These are phyloP conservation scores for Penicillium sp. DNA, from an alignment of 2,329 filamentous ascomycete genomes.

Conservation along the genomic window DNA sequence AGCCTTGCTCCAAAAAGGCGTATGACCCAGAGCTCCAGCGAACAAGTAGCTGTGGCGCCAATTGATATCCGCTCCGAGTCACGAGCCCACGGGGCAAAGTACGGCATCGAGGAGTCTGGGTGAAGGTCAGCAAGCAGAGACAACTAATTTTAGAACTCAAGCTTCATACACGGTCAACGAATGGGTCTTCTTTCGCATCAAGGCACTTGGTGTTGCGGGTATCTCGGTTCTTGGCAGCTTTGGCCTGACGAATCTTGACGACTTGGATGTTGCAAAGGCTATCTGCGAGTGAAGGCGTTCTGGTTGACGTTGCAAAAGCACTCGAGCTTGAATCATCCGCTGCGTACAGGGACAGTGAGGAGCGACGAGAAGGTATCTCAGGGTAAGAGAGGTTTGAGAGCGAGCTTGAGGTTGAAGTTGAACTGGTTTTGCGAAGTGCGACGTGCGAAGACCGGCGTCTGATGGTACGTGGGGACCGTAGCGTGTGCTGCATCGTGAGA, in stretches of 20 bases:
- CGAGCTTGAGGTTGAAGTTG: constrained; percentile 3
- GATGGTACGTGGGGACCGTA: constrained; percentile 52
- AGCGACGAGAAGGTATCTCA: constrained; percentile 29
- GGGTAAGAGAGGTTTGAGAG: constrained; percentile 19
- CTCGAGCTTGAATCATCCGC: constrained; percentile 17
- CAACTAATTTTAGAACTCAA: not conserved
- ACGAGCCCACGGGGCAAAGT: not conserved
- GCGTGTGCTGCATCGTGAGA: constrained; percentile 25
- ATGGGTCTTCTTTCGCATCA: constrained; percentile 13
- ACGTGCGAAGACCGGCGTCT: constrained; percentile 35
- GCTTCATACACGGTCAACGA: constrained; percentile 14
- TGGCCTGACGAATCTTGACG: constrained; percentile 19
- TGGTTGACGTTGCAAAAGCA: constrained; percentile 21
- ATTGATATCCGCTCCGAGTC: constrained; percentile 3
- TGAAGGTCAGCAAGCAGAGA: constrained; percentile 5
- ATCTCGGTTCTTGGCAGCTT: not conserved
- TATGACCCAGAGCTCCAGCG: constrained; percentile 30
- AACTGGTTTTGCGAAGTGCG: constrained; percentile 6
- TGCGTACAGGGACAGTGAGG: constrained; percentile 23
- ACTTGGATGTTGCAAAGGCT: constrained; percentile 24
- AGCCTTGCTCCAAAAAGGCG: constrained; percentile 3
- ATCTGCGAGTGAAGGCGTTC: constrained; percentile 24
- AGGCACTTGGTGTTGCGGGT: not conserved
- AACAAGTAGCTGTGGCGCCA: constrained; percentile 11
- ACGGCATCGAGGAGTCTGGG: constrained; percentile 5